Percentiles rank a stretch among this genome's conserved stretches.
phyloP scores from a whole-genome alignment of 2,329 filamentous ascomycete species.

The Xylaria sp. region DNA sequence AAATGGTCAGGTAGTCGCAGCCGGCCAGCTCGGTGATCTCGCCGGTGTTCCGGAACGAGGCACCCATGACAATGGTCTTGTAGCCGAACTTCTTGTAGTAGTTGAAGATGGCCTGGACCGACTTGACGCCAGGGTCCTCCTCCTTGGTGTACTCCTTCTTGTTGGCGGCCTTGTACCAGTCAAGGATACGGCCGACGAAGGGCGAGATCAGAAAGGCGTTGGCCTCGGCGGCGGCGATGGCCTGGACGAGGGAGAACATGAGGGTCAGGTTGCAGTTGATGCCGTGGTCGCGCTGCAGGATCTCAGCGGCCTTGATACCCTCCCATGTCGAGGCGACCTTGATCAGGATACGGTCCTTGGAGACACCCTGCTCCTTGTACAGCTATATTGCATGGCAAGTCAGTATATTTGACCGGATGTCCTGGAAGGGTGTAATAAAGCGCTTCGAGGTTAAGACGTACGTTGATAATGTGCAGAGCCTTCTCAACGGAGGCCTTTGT shows the following conservation, averaged over 20 bases:
- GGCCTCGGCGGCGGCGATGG: constrained; percentile 94
- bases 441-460: constrained; percentile 50
- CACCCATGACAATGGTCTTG: constrained; percentile 99
- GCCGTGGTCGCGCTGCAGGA: constrained; percentile 91
- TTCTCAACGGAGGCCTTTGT: constrained; percentile 90
- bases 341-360: constrained; percentile 94
- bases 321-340: constrained; percentile 99
- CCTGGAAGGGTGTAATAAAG: too few relatives aligned
- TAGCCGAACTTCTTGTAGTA: constrained; percentile 99
- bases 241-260: constrained; percentile 95
- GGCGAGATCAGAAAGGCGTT: constrained; percentile 97
- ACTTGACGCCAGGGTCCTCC: constrained; percentile 95
- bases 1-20: constrained; percentile 98
- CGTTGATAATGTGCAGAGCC: constrained; percentile 95
- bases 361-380: constrained; percentile 89
- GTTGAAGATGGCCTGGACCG: constrained; percentile 94
- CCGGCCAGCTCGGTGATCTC: constrained; percentile 98
- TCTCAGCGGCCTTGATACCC: constrained; percentile 97
- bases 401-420: constrained; percentile 7
- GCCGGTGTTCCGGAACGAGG: constrained; percentile 93
- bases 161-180: constrained; percentile 97
- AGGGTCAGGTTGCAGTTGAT: constrained; percentile 99
- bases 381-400: constrained; percentile 59
- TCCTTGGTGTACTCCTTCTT: constrained; percentile 91
- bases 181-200: constrained; percentile 98